Evolutionary conservation across 2,329 filamentous ascomycete species (phyloP).

Genomic region (Aspergillus fumigatus): DNA sequence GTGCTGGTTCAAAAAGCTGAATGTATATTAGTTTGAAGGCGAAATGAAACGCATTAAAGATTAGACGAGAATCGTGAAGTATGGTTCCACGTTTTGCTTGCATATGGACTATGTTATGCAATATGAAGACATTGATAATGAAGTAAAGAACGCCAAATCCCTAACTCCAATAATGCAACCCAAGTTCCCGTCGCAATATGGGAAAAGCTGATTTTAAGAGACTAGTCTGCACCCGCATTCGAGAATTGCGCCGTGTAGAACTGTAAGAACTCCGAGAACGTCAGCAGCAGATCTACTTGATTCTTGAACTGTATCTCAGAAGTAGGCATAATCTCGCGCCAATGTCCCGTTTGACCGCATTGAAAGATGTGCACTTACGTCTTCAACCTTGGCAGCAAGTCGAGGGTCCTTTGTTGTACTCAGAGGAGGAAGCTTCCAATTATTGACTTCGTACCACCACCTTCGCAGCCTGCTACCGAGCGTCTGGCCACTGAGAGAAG

Average conservation of each 20-base stretch:
- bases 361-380: constrained; percentile 32
- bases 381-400: constrained; percentile 38
- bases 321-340: background rate
- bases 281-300: constrained; percentile 18
- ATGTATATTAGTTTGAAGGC: background rate
- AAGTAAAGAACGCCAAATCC: constrained; percentile 6
- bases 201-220: background rate
- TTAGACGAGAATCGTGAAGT: background rate
- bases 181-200: background rate
- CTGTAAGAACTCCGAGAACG: constrained; percentile 32
- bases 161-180: constrained; percentile 14
- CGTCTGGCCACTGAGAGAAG: constrained; percentile 69
- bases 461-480: constrained; percentile 72
- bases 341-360: background rate
- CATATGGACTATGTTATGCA: background rate
- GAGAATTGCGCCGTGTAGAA: constrained; percentile 34
- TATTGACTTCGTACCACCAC: constrained; percentile 96
- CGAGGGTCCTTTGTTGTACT: constrained; percentile 24
- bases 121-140: background rate
- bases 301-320: background rate
- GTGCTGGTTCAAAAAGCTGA: background rate
- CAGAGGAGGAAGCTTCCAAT: constrained; percentile 66
- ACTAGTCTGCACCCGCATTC: constrained; percentile 28
- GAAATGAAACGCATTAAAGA: background rate
- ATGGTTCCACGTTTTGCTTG: background rate